These are phyloP conservation scores for Bacterosira constricta DNA, from an alignment of 108 stramenopile genomes.

Conservation along the genomic window DNA sequence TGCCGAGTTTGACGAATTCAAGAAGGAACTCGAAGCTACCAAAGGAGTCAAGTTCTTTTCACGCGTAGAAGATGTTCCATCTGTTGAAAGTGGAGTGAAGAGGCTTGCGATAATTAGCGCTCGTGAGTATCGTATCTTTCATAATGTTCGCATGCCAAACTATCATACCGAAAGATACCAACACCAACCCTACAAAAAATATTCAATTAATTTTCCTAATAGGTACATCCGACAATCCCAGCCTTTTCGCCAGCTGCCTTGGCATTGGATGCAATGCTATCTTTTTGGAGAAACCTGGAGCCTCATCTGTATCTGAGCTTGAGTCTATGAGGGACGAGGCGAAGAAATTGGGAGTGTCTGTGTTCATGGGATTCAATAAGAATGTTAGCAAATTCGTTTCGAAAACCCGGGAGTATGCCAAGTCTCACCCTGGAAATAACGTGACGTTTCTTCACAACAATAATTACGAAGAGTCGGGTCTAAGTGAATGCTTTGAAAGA, in stretches of 20 bases:
- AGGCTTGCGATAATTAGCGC: slow-evolving; percentile 63
- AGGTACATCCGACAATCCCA: slow-evolving; percentile 75
- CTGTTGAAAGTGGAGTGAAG: slow-evolving; percentile 13
- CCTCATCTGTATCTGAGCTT: slow-evolving; percentile 74
- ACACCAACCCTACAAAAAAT: too few species aligned
- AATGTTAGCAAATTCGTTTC: slow-evolving; percentile 78
- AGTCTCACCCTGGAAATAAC: slow-evolving; percentile 25
- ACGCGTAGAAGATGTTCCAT: slow-evolving; percentile 50
- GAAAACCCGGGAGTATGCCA: slow-evolving; percentile 52
- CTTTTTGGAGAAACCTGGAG: slow-evolving; percentile 90
- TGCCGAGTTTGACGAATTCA: slow-evolving; percentile 49
- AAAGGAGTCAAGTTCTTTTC: slow-evolving; percentile 48
- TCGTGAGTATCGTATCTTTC: slow-evolving; percentile 23
- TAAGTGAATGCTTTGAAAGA: slow-evolving; percentile 82
- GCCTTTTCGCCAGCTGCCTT: slow-evolving; percentile 57
- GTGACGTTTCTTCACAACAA: slow-evolving; percentile 88
- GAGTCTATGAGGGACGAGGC: slow-evolving; percentile 60
- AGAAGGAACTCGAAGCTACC: slow-evolving; percentile 26
- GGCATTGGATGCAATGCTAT: slow-evolving; percentile 55
- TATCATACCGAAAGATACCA: too few species aligned
- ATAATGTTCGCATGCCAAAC: too few species aligned
- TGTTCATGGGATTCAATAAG: slow-evolving; percentile 90
- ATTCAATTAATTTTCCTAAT: neutral
- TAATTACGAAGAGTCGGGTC: slow-evolving; percentile 56
- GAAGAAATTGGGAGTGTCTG: slow-evolving; percentile 32